Evolutionary conservation across 768 basidiomycete species (phyloP).

Genomic region (Tricholoma bakamatsutake): DNA sequence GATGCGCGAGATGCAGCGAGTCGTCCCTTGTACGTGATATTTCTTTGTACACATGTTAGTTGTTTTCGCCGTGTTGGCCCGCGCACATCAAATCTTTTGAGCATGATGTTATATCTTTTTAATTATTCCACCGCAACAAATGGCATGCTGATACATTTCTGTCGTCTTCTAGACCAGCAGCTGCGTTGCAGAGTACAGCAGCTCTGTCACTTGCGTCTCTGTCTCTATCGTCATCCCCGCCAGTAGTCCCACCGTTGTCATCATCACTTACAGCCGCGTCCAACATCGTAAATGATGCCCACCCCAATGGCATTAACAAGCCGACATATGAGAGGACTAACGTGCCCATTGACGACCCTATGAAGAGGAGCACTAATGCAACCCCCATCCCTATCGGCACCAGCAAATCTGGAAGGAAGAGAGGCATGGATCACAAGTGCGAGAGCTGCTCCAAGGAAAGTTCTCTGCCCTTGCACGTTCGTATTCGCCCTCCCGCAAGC

Average conservation of each 20-base stretch:
- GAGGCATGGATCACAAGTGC: constrained; percentile 84
- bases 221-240: constrained; percentile 37
- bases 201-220: constrained; percentile 41
- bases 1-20: constrained; percentile 76
- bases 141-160: neutral
- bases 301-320: constrained; percentile 16
- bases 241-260: constrained; percentile 17
- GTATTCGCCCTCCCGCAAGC: neutral
- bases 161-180: constrained; percentile 25
- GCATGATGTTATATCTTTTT: constrained; percentile 1
- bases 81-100: no score
- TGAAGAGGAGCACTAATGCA: constrained; percentile 9
- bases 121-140: neutral
- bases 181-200: constrained; percentile 24
- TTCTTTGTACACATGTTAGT: constrained; percentile 7
- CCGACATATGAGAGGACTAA: constrained; percentile 21
- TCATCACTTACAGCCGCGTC: constrained; percentile 20
- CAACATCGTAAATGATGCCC: constrained; percentile 16
- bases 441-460: constrained; percentile 91
- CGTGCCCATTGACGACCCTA: constrained; percentile 13
- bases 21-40: constrained; percentile 60
- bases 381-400: constrained; percentile 33
- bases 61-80: neutral
- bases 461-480: constrained; percentile 6
- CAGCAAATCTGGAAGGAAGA: constrained; percentile 56